phyloP scores from a whole-genome alignment of 202 grass and related monocot genomes.

The Digitaria exilis region DNA sequence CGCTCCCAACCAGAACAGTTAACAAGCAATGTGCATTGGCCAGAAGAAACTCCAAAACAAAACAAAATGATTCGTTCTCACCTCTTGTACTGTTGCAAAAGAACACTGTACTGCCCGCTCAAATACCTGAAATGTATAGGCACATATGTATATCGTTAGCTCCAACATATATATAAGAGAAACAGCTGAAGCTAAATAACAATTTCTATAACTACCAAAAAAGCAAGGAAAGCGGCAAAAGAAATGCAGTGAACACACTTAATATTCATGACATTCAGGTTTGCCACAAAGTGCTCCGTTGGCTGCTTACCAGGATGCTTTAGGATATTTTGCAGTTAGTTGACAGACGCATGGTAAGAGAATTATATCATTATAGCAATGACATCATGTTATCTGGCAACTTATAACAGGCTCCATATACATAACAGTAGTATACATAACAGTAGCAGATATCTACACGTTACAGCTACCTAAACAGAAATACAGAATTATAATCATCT shows the following conservation, averaged over 20 bases:
- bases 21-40: background rate
- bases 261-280: conserved; percentile 10
- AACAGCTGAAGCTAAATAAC: conserved; percentile 5
- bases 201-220: conserved; percentile 14
- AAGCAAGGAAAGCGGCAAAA: background rate
- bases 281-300: background rate
- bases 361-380: background rate
- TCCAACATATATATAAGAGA: conserved; percentile 16
- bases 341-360: background rate
- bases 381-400: conserved; percentile 1
- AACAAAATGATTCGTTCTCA: conserved; percentile 32
- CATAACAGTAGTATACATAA: conserved; percentile 19
- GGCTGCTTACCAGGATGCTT: conserved; percentile 29
- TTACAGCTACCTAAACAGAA: conserved; percentile 6
- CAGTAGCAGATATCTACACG: too few relatives aligned
- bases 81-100: conserved; percentile 83
- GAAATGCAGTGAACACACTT: conserved; percentile 23
- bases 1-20: conserved; percentile 18
- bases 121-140: conserved; percentile 71
- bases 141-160: conserved; percentile 14
- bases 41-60: conserved; percentile 19
- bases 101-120: conserved; percentile 70
- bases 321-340: conserved; percentile 24
- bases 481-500: background rate
- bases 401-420: conserved; percentile 12